These are phyloP conservation scores for Andrographis paniculata DNA, from an alignment of 305 asterid species.

Conservation along the genomic window DNA sequence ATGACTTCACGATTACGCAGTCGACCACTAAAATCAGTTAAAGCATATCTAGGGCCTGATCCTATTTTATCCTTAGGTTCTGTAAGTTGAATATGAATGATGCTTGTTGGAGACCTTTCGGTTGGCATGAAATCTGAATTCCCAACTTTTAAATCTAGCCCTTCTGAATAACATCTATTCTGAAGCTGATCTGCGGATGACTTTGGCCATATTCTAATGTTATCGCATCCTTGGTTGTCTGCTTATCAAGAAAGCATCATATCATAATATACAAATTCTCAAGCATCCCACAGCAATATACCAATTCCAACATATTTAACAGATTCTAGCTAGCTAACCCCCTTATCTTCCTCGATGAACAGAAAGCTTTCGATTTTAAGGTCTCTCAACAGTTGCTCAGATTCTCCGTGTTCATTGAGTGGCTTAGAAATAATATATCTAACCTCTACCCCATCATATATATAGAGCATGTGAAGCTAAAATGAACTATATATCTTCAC, in stretches of 20 bases:
- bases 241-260: constrained; percentile 3
- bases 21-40: too few relatives aligned
- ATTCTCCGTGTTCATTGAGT: neutral
- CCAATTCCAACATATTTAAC: neutral
- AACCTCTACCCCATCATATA: constrained; percentile 10
- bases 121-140: neutral
- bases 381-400: neutral
- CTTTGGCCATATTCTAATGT: neutral
- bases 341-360: neutral
- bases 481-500: constrained; percentile 6
- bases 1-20: too few relatives aligned
- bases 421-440: constrained; percentile 4
- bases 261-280: neutral
- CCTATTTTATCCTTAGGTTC: too few relatives aligned
- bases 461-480: constrained; percentile 6
- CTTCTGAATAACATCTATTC: neutral
- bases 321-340: neutral
- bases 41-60: too few relatives aligned
- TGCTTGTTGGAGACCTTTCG: constrained; percentile 4
- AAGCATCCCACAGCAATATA: neutral
- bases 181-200: neutral
- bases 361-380: neutral
- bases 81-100: too few relatives aligned
- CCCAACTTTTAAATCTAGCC: too few relatives aligned
- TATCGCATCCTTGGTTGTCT: neutral